phyloP scores from a whole-genome alignment of 73 alveolate species.

The Symbiodinium pilosum region DNA sequence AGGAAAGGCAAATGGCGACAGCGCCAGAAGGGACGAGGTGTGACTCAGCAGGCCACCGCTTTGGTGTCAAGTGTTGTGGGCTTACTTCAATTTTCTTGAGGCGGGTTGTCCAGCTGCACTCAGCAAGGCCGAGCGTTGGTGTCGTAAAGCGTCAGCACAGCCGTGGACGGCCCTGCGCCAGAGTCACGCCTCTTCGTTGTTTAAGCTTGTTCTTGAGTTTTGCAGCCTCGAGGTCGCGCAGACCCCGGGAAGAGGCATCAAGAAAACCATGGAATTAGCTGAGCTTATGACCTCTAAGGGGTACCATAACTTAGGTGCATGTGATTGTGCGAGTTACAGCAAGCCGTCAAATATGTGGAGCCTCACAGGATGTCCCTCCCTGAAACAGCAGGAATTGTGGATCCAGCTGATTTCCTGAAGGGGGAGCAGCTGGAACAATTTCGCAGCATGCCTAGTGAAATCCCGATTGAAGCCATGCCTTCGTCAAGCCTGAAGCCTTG shows the following conservation, averaged over 20 bases:
- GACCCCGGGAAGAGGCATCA: neutral
- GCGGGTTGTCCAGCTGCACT: neutral
- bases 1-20: neutral
- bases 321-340: neutral
- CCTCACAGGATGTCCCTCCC: slow-evolving; percentile 25
- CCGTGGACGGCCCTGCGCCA: neutral
- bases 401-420: neutral
- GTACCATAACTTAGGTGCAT: neutral
- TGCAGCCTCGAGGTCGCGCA: neutral
- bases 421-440: neutral
- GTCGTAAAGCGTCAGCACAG: neutral
- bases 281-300: neutral
- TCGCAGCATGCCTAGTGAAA: neutral
- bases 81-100: neutral
- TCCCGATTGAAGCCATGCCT: neutral
- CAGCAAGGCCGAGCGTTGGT: neutral
- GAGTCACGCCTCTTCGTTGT: neutral
- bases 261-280: neutral
- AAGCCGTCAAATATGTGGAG: neutral
- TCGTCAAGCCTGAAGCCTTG: neutral
- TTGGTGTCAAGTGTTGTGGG: neutral
- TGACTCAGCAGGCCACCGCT: neutral
- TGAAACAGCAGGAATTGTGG: neutral
- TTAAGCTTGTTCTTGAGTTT: neutral
- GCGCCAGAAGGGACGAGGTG: neutral